Evolutionary conservation across 2,329 filamentous ascomycete species (phyloP).

Genomic region (Aciculosporium take): DNA sequence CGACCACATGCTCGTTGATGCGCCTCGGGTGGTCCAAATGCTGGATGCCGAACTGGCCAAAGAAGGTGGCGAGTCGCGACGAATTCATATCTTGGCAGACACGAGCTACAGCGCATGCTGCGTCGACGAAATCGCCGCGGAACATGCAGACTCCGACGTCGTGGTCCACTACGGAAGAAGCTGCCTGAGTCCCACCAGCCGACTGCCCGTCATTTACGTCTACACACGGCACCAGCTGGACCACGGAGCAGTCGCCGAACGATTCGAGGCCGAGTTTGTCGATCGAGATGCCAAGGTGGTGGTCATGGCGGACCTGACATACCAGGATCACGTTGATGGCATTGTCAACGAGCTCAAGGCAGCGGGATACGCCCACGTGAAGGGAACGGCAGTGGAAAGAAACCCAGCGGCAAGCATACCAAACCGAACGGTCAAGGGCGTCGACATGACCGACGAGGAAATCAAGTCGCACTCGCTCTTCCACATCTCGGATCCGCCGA

Average conservation of each 20-base stretch:
- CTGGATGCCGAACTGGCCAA: conserved; percentile 17
- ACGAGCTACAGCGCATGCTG: conserved; percentile 96
- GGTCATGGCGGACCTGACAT: conserved; percentile 82
- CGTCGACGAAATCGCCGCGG: conserved; percentile 90
- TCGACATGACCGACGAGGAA: conserved; percentile 23
- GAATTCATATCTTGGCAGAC: conserved; percentile 77
- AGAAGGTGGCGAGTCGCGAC: conserved; percentile 6
- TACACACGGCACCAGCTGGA: conserved; percentile 66
- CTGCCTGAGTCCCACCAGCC: conserved; percentile 78
- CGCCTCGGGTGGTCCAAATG: conserved; percentile 60
- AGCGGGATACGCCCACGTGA: conserved; percentile 55
- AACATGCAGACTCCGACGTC: conserved; percentile 80
- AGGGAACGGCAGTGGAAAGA: conserved; percentile 58
- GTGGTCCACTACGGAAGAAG: conserved; percentile 90
- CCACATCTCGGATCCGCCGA: conserved; percentile 69
- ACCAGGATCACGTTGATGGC: conserved; percentile 54
- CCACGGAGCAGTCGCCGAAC: conserved; percentile 36
- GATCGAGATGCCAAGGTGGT: conserved; percentile 51
- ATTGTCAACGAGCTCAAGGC: conserved; percentile 41
- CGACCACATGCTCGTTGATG: conserved; percentile 80
- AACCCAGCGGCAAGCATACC: conserved; percentile 70
- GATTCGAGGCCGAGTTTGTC: conserved; percentile 56
- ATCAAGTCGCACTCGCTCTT: conserved; percentile 63
- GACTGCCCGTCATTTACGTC: conserved; percentile 78
- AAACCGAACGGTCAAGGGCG: conserved; percentile 54